These are phyloP conservation scores for Globisporangium nagaii DNA, from an alignment of 352 stramenopile species.

Conservation along the genomic window DNA sequence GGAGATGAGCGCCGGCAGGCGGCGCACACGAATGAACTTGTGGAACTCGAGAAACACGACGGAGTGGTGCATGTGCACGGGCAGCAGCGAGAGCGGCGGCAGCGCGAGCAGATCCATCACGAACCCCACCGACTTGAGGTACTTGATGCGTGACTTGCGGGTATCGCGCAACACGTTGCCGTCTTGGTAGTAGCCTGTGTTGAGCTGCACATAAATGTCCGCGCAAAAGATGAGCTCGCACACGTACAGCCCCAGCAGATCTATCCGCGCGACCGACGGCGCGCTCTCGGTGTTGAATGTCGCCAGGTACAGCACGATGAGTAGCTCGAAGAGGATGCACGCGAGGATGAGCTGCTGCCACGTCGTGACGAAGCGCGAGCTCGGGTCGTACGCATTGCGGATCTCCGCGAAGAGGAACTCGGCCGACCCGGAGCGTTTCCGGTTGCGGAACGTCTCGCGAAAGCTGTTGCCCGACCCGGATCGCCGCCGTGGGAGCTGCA, in stretches of 20 bases:
- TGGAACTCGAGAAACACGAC: constrained; percentile 40
- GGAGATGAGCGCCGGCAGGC: constrained; percentile 41
- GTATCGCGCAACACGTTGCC: constrained; percentile 62
- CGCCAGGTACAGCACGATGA: constrained; percentile 38
- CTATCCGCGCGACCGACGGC: constrained; percentile 2
- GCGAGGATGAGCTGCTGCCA: constrained; percentile 53
- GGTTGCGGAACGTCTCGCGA: constrained; percentile 32
- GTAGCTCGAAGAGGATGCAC: constrained; percentile 47
- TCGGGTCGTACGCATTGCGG: constrained; percentile 56
- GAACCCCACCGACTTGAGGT: constrained; percentile 48
- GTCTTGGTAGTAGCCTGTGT: constrained; percentile 71
- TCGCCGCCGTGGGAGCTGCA: not conserved
- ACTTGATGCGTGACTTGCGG: constrained; percentile 51
- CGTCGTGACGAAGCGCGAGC: constrained; percentile 36
- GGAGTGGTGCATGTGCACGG: constrained; percentile 5
- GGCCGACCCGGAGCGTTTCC: constrained; percentile 33
- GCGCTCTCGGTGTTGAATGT: constrained; percentile 19
- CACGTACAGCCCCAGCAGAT: constrained; percentile 38
- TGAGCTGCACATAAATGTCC: constrained; percentile 68
- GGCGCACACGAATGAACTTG: constrained; percentile 48
- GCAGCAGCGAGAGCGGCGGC: constrained; percentile 40
- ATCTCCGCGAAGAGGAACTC: constrained; percentile 45
- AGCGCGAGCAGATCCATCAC: constrained; percentile 43
- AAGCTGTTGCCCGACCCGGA: constrained; percentile 21
- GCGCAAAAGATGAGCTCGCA: constrained; percentile 54